Evolutionary conservation across 306 rosid species (phyloP).

Genomic region (Corylus americana): DNA sequence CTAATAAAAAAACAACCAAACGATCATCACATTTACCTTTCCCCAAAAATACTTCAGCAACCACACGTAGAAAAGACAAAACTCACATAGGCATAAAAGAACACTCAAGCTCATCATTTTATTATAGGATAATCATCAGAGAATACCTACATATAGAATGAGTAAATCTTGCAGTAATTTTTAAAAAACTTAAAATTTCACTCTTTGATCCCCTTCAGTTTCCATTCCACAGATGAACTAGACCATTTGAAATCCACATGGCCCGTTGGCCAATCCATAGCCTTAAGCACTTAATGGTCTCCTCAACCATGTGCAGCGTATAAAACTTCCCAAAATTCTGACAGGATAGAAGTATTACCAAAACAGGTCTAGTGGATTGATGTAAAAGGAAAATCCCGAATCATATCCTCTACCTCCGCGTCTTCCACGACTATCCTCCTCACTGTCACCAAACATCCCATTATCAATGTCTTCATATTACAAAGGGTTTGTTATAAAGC

Average conservation of each 20-base stretch:
- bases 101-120: neutral
- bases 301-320: neutral
- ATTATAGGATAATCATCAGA: neutral
- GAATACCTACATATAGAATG: neutral
- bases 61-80: neutral
- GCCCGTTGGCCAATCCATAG: neutral
- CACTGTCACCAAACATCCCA: slow-evolving; percentile 53
- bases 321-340: slow-evolving; percentile 12
- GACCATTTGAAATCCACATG: neutral
- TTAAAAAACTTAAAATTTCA: neutral
- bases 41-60: too few species aligned
- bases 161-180: neutral
- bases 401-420: slow-evolving; percentile 86
- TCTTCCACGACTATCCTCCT: slow-evolving; percentile 89
- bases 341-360: slow-evolving; percentile 53
- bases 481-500: neutral
- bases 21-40: neutral
- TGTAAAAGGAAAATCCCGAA: slow-evolving; percentile 73
- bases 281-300: neutral
- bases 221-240: neutral
- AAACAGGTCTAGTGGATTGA: slow-evolving; percentile 76
- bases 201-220: neutral
- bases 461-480: slow-evolving; percentile 24
- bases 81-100: neutral
- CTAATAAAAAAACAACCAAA: neutral